These are phyloP conservation scores for Penicillium janthinellum DNA, from an alignment of 2,329 filamentous ascomycete species.

Conservation along the genomic window DNA sequence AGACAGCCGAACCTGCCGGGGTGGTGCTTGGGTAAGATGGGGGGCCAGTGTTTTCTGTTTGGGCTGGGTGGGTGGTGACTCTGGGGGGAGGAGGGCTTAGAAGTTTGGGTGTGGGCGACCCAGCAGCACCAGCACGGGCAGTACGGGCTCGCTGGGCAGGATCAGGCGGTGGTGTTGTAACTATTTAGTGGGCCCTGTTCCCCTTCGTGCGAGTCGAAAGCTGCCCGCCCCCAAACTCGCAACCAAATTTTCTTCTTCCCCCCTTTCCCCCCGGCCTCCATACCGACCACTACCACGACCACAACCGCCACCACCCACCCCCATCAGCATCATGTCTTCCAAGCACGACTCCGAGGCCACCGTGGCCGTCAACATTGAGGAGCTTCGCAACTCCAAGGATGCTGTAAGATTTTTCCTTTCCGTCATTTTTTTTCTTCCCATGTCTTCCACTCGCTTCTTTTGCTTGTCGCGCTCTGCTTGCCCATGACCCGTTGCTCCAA, in stretches of 20 bases:
- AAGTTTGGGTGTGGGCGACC: background rate
- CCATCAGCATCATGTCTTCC: conserved; percentile 39
- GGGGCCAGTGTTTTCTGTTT: background rate
- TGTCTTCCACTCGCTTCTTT: conserved; percentile 10
- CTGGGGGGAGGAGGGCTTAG: background rate
- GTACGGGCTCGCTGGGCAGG: too few relatives aligned
- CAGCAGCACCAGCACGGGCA: too few relatives aligned
- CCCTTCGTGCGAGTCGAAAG: conserved; percentile 18
- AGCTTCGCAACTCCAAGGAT: conserved; percentile 79
- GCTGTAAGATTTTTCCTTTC: conserved; percentile 61
- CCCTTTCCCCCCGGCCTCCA: background rate
- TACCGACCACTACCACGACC: conserved; percentile 36
- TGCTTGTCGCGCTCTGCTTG: conserved; percentile 11
- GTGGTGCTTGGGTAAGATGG: background rate
- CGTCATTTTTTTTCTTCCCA: background rate
- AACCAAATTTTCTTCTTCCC: conserved; percentile 20
- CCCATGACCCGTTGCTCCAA: conserved; percentile 5
- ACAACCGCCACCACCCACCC: background rate
- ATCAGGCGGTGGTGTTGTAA: background rate
- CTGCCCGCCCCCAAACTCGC: conserved; percentile 1
- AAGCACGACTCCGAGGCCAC: conserved; percentile 41
- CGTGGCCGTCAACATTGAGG: conserved; percentile 61
- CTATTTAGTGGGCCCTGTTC: conserved; percentile 29
- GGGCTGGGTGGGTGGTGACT: background rate
- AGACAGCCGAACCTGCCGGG: conserved; percentile 12